Conservation (phyloP, 2,329 filamentous ascomycete species). For the Stachybotrys elegans region DNA sequence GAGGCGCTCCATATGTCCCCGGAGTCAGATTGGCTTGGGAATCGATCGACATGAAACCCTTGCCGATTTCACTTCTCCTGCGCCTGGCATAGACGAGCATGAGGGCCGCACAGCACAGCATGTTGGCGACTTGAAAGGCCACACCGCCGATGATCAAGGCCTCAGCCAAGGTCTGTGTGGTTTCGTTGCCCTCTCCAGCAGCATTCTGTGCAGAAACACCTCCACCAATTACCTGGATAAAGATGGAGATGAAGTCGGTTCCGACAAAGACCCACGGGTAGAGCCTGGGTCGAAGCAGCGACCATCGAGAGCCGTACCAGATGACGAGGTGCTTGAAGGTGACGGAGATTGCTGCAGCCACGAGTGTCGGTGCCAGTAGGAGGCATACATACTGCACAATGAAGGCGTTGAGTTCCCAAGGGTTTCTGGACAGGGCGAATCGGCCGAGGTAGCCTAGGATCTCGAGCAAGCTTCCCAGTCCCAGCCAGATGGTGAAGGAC, state of each 20-base stretch:
- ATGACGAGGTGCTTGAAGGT: slow-evolving; percentile 40
- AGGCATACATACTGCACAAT: slow-evolving; percentile 35
- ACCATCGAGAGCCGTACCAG: slow-evolving; percentile 34
- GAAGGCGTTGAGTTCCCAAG: slow-evolving; percentile 33
- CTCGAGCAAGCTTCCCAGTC: slow-evolving; percentile 33
- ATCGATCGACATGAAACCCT: not conserved
- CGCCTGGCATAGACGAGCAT: not conserved
- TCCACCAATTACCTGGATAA: slow-evolving; percentile 17
- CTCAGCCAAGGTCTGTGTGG: not conserved
- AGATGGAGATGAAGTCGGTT: slow-evolving; percentile 37
- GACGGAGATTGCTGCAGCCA: slow-evolving; percentile 40
- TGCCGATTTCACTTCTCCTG: not conserved
- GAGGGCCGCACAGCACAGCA: not conserved
- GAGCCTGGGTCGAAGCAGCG: slow-evolving; percentile 31
- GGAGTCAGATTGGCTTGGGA: too few relatives aligned
- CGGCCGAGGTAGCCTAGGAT: slow-evolving; percentile 35
- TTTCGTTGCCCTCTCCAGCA: not conserved
- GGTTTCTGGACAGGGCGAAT: slow-evolving; percentile 30
- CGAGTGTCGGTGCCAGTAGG: slow-evolving; percentile 35
- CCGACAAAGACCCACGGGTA: slow-evolving; percentile 47
- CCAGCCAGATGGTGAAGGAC: slow-evolving; percentile 29
- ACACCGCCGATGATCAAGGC: not conserved
- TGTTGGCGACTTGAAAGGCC: slow-evolving; percentile 1
- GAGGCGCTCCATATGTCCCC: not conserved
- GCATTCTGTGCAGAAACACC: slow-evolving; percentile 7